Evolutionary conservation across 2,329 filamentous ascomycete genomes (phyloP), one percentile per base, ranked within the genome.

Genomic region (Botryotinia globosa): DNA sequence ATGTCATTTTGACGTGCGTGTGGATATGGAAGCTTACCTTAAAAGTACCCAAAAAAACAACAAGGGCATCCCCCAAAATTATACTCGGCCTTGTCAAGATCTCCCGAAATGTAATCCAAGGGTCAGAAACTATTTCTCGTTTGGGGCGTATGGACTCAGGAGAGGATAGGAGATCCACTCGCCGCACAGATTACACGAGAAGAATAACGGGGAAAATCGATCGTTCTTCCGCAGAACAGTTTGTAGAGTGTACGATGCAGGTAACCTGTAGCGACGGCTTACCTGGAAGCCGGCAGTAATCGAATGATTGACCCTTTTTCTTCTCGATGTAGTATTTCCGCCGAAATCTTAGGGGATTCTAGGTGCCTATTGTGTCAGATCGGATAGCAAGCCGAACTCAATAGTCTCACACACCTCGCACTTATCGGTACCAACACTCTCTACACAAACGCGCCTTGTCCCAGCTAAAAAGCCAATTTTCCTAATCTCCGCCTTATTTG

Each of bases 41-140:
- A 72, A 44, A 25, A 69, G 61, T 44, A 59, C 25, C 45, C 61
- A 45, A 62, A 61, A 72, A 48, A 58, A 29, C 16, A 58, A 32
- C 69, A 66, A 69, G 51, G 48, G 72, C 75, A 69, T 69, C 76
- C 75, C 58, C 71, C 61, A 54, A 72, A 74, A 65, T 72, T 66
- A 71, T 59, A 45, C 45, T 58, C 62, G 61, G 69, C 69, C 59
- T 71, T 69, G 73, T 77, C 72, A 74, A 73, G 73, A 72, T 69
- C 72, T 71, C 59, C 73, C 68, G 42, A 66, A 54, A 54, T 54
- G 34, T 20, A 66, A 54, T 66, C 45, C 64, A n/a, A 66, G 64
- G 45, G 45, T 67, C 39, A 64, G 61, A 64, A 37, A 37, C 64
- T 68, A 68, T 54, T 29, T 48, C 62, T 67, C 18, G 51, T 67